A percentile compares a stretch with the other conserved stretches of the same genome.
Evolutionary conservation across 208 protist genomes (phyloP).

Genomic region (Hexamita inflata): DNA sequence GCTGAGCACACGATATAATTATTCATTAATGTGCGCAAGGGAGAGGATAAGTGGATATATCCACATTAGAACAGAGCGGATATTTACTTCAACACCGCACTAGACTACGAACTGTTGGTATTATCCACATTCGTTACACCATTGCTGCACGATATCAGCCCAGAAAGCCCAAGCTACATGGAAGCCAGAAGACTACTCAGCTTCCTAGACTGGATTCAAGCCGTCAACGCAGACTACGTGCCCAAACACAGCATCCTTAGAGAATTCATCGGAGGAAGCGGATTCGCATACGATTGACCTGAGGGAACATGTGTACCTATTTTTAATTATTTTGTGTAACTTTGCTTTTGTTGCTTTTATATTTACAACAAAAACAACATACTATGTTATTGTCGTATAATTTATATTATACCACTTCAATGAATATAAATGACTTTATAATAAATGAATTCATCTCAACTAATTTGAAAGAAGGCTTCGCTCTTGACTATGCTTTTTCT

Average conservation of each 20-base stretch:
- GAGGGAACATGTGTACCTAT: no score
- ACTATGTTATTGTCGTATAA: no score
- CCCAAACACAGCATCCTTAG: constrained; percentile 23
- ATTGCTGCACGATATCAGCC: constrained; percentile 32
- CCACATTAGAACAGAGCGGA: constrained; percentile 41
- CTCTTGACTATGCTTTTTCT: no score
- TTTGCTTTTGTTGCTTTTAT: no score
- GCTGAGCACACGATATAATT: constrained; percentile 35
- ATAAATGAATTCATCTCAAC: no score
- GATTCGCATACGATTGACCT: constrained; percentile 17
- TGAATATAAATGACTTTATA: no score
- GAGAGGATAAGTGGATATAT: constrained; percentile 47
- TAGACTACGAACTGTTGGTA: constrained; percentile 47
- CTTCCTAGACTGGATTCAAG: constrained; percentile 1
- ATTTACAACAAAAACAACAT: no score
- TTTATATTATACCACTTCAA: no score
- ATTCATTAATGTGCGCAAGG: constrained; percentile 38
- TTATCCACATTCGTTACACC: constrained; percentile 37
- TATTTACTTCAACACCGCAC: constrained; percentile 40
- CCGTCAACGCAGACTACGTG: constrained; percentile 2
- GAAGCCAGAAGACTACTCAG: constrained; percentile 22
- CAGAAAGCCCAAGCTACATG: not conserved
- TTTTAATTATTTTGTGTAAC: no score
- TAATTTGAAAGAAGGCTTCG: no score
- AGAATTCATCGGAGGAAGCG: constrained; percentile 30